Evolutionary conservation across 129 eudicot species (phyloP).

Genomic region (Cynara cardunculus): DNA sequence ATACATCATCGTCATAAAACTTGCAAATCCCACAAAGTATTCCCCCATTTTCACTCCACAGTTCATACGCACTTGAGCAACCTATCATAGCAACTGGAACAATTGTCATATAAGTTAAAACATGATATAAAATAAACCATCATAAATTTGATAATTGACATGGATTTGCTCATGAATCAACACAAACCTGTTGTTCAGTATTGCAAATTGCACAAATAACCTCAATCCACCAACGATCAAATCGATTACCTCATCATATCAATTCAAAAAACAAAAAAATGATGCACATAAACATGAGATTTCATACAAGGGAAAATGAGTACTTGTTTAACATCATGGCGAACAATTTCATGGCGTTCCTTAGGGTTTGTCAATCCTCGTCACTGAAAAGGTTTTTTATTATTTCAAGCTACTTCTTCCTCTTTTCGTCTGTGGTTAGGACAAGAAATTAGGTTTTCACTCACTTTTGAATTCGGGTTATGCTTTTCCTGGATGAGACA

Average conservation of each 20-base stretch:
- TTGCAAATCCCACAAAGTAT: constrained; percentile 77
- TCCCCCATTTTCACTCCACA: constrained; percentile 94
- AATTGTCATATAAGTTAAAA: not conserved
- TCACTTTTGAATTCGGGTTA: too few species aligned
- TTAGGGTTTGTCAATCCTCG: constrained; percentile 61
- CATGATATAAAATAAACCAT: not conserved
- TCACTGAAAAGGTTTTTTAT: too few species aligned
- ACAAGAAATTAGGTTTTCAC: too few species aligned
- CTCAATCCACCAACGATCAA: constrained; percentile 31
- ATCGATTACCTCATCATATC: constrained; percentile 1
- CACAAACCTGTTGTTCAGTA: constrained; percentile 78
- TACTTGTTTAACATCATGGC: constrained; percentile 81
- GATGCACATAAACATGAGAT: not conserved
- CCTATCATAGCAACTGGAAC: constrained; percentile 41
- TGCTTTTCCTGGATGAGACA: too few species aligned
- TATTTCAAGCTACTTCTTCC: too few species aligned
- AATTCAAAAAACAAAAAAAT: not conserved
- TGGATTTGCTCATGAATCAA: not conserved
- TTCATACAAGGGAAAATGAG: not conserved
- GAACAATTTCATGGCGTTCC: constrained; percentile 86
- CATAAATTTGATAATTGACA: not conserved
- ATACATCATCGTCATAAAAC: constrained; percentile 90
- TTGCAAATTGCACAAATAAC: constrained; percentile 81
- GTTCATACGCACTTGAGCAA: constrained; percentile 58
- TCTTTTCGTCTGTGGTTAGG: too few species aligned